Evolutionary conservation across 768 basidiomycete species (phyloP).

Genomic region (Tricholoma matsutake): DNA sequence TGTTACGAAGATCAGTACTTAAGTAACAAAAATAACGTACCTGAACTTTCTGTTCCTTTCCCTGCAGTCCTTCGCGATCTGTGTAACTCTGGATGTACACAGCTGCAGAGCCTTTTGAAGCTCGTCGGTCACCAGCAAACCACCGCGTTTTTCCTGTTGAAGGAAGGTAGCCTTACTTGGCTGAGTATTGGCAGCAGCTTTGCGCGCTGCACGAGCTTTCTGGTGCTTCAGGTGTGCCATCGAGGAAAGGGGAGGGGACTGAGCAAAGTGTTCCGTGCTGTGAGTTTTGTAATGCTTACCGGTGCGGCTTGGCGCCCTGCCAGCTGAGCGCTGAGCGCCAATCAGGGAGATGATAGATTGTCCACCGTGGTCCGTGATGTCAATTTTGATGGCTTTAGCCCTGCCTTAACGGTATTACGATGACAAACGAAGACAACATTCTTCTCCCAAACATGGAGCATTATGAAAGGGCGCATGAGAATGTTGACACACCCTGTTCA

Average conservation of each 20-base stretch:
- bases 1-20: neutral
- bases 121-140: conserved; percentile 41
- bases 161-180: neutral
- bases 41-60: conserved; percentile 49
- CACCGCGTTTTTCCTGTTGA: conserved; percentile 17
- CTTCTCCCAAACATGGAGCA: too few species aligned
- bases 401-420: too few species aligned
- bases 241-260: neutral
- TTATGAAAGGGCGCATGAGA: too few species aligned
- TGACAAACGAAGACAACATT: too few species aligned
- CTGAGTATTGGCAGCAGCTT: neutral
- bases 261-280: neutral
- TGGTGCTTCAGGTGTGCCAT: neutral
- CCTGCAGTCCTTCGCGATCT: conserved; percentile 44
- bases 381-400: too few species aligned
- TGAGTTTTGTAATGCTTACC: too few species aligned
- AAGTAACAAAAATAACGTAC: conserved; percentile 23
- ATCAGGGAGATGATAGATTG: too few species aligned
- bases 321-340: too few species aligned
- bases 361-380: too few species aligned
- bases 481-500: too few species aligned
- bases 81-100: conserved; percentile 41
- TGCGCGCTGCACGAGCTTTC: neutral
- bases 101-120: conserved; percentile 44
- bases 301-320: too few species aligned